phyloP scores from a whole-genome alignment of 2,329 filamentous ascomycete genomes.

The Paracoccidioides brasiliensis region DNA sequence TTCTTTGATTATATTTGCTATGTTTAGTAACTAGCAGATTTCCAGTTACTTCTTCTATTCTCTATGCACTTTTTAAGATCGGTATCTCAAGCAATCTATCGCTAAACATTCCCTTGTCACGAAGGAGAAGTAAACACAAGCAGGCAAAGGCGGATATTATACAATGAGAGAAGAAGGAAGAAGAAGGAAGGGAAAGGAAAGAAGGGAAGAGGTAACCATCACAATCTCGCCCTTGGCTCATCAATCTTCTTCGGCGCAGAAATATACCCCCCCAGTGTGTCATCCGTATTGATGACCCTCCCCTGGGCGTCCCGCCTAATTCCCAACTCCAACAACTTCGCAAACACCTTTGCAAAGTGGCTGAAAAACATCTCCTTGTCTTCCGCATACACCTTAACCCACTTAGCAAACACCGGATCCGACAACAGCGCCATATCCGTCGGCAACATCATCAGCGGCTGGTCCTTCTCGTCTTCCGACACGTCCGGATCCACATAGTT shows the following conservation, averaged over 20 bases:
- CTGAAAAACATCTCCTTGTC: slow-evolving; percentile 51
- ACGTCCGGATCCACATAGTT: slow-evolving; percentile 45
- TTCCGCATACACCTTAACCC: slow-evolving; percentile 46
- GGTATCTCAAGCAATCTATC: not conserved
- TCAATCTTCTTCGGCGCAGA: slow-evolving; percentile 45
- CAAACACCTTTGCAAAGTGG: slow-evolving; percentile 46
- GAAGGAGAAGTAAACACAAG: not conserved
- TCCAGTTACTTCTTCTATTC: not conserved
- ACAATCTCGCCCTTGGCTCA: slow-evolving; percentile 20
- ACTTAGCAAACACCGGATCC: slow-evolving; percentile 41
- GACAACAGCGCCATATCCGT: slow-evolving; percentile 47
- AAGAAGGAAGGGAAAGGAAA: slow-evolving; percentile 6
- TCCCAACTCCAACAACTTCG: slow-evolving; percentile 48
- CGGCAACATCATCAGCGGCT: slow-evolving; percentile 53
- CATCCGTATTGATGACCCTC: slow-evolving; percentile 43
- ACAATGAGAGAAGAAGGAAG: slow-evolving; percentile 3
- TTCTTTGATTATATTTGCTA: not conserved
- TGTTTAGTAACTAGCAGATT: too few species aligned
- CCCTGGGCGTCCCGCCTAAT: slow-evolving; percentile 43
- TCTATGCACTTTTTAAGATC: not conserved
- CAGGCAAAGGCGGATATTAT: not conserved
- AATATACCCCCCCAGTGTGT: slow-evolving; percentile 43
- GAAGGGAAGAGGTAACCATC: slow-evolving; percentile 4
- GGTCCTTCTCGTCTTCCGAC: slow-evolving; percentile 28
- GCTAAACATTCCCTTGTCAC: not conserved